These are phyloP conservation scores for Gossypium gossypioides DNA, from an alignment of 441 rosid genomes.

Conservation along the genomic window DNA sequence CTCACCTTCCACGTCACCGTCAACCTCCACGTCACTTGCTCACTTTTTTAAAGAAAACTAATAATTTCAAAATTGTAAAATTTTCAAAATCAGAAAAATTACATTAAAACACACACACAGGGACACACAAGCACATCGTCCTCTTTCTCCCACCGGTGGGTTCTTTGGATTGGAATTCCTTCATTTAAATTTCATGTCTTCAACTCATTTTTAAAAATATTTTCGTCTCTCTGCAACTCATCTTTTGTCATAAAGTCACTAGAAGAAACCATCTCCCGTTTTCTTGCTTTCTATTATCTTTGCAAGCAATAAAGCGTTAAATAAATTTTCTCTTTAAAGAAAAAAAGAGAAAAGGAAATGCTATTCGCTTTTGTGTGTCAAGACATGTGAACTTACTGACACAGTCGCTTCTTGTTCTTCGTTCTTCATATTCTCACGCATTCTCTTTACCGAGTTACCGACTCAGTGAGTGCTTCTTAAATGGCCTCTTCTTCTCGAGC, in stretches of 20 bases:
- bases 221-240: conserved; percentile 32
- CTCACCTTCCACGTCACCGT: conserved; percentile 26
- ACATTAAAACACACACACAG: neutral
- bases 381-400: conserved; percentile 89
- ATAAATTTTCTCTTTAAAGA: neutral
- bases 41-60: conserved; percentile 15
- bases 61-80: neutral
- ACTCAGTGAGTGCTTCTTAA: conserved; percentile 27
- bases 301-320: conserved; percentile 12
- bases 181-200: conserved; percentile 20
- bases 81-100: neutral
- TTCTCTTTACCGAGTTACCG: conserved; percentile 26
- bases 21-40: conserved; percentile 9
- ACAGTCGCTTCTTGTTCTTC: conserved; percentile 27
- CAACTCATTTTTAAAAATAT: neutral
- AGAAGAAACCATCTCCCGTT: conserved; percentile 43
- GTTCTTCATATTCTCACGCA: conserved; percentile 8
- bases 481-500: conserved; percentile 86
- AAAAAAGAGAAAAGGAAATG: conserved; percentile 16
- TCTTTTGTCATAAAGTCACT: conserved; percentile 35
- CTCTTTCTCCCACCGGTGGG: conserved; percentile 12
- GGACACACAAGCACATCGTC: neutral
- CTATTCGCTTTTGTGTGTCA: conserved; percentile 34
- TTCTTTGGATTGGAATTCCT: conserved; percentile 9
- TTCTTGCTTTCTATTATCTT: conserved; percentile 15